These are phyloP conservation scores for Fraxinus albicans DNA, from an alignment of 305 asterid genomes.

Conservation along the genomic window DNA sequence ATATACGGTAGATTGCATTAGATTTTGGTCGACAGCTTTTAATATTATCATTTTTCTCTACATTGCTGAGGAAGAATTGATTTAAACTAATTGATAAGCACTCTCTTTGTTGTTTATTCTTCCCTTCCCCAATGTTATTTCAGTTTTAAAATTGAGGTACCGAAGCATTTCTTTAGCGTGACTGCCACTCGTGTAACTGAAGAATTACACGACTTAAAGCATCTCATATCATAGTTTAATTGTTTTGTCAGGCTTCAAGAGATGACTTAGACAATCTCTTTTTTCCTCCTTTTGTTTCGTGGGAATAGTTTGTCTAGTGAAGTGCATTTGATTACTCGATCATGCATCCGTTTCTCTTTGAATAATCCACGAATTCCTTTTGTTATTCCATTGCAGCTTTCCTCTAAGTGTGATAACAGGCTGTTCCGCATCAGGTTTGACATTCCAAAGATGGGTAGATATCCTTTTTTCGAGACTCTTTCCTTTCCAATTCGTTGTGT, in stretches of 20 bases:
- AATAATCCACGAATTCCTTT: constrained; percentile 13
- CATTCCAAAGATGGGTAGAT: constrained; percentile 48
- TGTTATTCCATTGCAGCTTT: constrained; percentile 56
- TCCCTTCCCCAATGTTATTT: neutral
- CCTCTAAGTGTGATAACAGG: constrained; percentile 85
- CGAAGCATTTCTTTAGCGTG: neutral
- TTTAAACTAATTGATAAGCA: neutral
- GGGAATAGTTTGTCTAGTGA: neutral
- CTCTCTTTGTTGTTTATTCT: neutral
- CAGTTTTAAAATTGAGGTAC: constrained; percentile 9
- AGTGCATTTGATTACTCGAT: constrained; percentile 7
- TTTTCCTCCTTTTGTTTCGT: constrained; percentile 10
- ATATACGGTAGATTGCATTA: neutral
- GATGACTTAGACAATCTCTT: neutral
- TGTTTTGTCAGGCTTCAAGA: neutral
- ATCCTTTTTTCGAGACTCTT: constrained; percentile 57
- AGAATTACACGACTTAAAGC: neutral
- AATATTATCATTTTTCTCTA: neutral
- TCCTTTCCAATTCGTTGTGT: constrained; percentile 75
- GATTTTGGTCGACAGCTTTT: constrained; percentile 13
- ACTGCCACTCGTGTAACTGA: neutral
- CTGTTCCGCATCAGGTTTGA: constrained; percentile 71
- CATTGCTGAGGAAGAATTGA: neutral
- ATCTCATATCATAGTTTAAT: neutral
- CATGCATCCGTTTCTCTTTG: constrained; percentile 1